Conservation (phyloP, 225 moss, liverwort and hornwort species). For the Thuidium tamariscinum region DNA sequence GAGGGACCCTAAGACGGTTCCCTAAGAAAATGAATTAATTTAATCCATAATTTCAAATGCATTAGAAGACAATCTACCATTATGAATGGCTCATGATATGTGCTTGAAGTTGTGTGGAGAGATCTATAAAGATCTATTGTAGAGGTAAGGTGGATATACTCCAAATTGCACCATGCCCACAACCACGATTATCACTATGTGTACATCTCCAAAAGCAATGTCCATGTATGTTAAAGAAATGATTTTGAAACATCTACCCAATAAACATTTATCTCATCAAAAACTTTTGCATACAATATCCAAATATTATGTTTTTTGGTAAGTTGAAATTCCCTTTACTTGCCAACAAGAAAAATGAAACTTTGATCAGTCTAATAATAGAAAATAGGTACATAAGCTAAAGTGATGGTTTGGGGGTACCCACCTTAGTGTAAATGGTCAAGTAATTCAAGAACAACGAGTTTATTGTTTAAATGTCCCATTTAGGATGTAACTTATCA, state of each 20-base stretch:
- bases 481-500: no score
- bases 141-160: no score
- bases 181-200: fast-evolving
- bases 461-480: no score
- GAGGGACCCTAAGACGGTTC: fast-evolving
- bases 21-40: neutral
- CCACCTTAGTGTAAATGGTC: no score
- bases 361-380: no score
- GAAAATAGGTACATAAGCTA: no score
- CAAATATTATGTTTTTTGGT: fast-evolving
- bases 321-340: fast-evolving
- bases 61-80: neutral
- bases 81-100: neutral
- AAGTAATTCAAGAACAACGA: no score
- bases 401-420: no score
- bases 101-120: fast-evolving
- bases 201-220: neutral
- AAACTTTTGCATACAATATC: neutral
- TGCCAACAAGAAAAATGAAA: neutral
- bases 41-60: neutral
- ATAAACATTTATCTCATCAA: fast-evolving
- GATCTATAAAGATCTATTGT: neutral
- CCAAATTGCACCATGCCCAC: fast-evolving
- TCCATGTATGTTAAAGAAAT: neutral
- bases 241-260: neutral